These are phyloP conservation scores for Nemania sp. DNA, from an alignment of 2,329 filamentous ascomycete species.

Conservation along the genomic window DNA sequence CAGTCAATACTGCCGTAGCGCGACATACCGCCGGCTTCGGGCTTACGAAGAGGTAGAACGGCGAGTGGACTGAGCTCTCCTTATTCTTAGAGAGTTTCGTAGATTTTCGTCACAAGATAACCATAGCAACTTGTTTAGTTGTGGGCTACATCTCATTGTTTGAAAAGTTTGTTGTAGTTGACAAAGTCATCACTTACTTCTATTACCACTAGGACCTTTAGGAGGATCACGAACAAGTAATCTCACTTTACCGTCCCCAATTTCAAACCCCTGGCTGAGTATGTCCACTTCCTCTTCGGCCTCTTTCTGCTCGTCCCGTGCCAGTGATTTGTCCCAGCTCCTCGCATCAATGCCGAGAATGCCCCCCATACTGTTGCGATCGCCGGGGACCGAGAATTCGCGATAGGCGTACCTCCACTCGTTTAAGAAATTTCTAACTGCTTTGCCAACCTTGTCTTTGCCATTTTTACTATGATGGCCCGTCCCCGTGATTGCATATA, in stretches of 20 bases:
- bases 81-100: neutral
- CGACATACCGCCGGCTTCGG: too few species aligned
- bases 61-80: neutral
- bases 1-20: too few species aligned
- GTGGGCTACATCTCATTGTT: slow-evolving; percentile 7
- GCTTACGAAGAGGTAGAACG: neutral
- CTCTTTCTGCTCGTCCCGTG: slow-evolving; percentile 49
- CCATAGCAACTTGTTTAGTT: slow-evolving; percentile 2
- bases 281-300: slow-evolving; percentile 57
- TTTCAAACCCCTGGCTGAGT: slow-evolving; percentile 67
- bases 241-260: slow-evolving; percentile 68
- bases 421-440: slow-evolving; percentile 85
- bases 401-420: slow-evolving; percentile 96
- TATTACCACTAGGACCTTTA: slow-evolving; percentile 56
- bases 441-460: slow-evolving; percentile 97
- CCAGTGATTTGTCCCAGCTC: slow-evolving; percentile 66
- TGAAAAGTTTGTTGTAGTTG: slow-evolving; percentile 1
- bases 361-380: slow-evolving; percentile 80
- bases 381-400: slow-evolving; percentile 95
- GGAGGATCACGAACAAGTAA: slow-evolving; percentile 64
- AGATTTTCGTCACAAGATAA: neutral
- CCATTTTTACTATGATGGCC: slow-evolving; percentile 98
- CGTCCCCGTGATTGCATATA: slow-evolving; percentile 96
- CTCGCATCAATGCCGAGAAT: slow-evolving; percentile 69
- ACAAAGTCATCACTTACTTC: slow-evolving; percentile 43